A percentile compares a stretch with the other conserved stretches of the same genome.
Evolutionary conservation across 768 basidiomycete genomes (phyloP).

Genomic region (Tricholoma furcatifolium): DNA sequence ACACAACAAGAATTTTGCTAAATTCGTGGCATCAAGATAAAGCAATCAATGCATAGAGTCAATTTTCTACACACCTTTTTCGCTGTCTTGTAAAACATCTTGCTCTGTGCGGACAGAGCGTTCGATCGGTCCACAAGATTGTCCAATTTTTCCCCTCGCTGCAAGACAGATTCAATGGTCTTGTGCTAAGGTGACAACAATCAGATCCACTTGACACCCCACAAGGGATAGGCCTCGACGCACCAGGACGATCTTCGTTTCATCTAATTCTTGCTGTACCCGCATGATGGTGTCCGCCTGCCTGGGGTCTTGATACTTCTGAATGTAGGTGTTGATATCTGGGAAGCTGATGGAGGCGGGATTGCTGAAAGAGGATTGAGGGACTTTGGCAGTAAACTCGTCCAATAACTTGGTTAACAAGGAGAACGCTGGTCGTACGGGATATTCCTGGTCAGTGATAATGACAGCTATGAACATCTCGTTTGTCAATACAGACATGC

Average conservation of each 20-base stretch:
- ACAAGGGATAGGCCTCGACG: constrained; percentile 26
- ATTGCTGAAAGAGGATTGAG: constrained; percentile 64
- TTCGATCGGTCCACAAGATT: constrained; percentile 93
- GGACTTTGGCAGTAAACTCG: constrained; percentile 83
- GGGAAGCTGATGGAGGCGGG: constrained; percentile 75
- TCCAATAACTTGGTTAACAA: constrained; percentile 91
- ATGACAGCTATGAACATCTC: constrained; percentile 63
- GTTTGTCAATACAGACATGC: constrained; percentile 7
- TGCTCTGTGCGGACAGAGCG: constrained; percentile 83
- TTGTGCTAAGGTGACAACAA: constrained; percentile 69
- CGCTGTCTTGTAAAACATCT: constrained; percentile 99
- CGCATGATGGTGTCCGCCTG: constrained; percentile 98
- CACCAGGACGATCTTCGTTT: constrained; percentile 98
- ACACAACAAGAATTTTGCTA: constrained; percentile 97
- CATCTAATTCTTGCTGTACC: constrained; percentile 96
- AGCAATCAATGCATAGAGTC: not conserved
- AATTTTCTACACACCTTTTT: constrained; percentile 74
- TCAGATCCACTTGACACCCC: not conserved
- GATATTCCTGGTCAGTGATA: constrained; percentile 95
- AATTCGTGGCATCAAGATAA: constrained; percentile 2
- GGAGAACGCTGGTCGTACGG: constrained; percentile 94
- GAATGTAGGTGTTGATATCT: constrained; percentile 71
- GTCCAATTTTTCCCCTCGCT: constrained; percentile 95
- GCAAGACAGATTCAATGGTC: constrained; percentile 96
- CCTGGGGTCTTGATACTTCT: constrained; percentile 95